These are phyloP conservation scores for Verticillium dahliae DNA, from an alignment of 2,329 filamentous ascomycete genomes.

Conservation along the genomic window DNA sequence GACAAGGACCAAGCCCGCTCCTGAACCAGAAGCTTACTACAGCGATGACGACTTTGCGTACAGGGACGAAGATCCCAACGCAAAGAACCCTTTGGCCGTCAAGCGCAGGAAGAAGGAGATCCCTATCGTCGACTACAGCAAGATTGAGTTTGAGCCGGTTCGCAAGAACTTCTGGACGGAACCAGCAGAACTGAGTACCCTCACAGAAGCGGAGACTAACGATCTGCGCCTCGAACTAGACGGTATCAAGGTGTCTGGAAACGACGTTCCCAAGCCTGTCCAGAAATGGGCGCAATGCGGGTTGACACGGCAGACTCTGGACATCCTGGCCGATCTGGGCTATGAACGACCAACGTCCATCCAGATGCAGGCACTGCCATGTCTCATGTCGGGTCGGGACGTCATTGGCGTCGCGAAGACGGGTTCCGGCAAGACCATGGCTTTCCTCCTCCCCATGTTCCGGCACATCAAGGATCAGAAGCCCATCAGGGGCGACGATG, in stretches of 20 bases:
- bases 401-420: constrained; percentile 97
- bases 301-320: constrained; percentile 76
- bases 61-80: constrained; percentile 38
- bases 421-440: constrained; percentile 94
- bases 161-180: constrained; percentile 95
- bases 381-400: constrained; percentile 93
- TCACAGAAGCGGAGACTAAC: constrained; percentile 78
- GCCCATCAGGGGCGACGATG: constrained; percentile 74
- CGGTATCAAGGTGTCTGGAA: constrained; percentile 87
- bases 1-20: constrained; percentile 36
- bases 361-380: constrained; percentile 88
- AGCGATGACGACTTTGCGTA: constrained; percentile 71
- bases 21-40: constrained; percentile 79
- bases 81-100: constrained; percentile 43
- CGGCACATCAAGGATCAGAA: constrained; percentile 93
- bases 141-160: constrained; percentile 78
- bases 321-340: constrained; percentile 73
- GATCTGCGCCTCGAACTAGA: constrained; percentile 82
- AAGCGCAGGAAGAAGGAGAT: constrained; percentile 93
- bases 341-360: constrained; percentile 90
- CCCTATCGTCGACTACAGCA: constrained; percentile 79
- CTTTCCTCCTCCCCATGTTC: constrained; percentile 95
- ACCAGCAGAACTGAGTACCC: constrained; percentile 71
- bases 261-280: constrained; percentile 86
- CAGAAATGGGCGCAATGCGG: constrained; percentile 97